Evolutionary conservation across 2,329 filamentous ascomycete genomes (phyloP).

Genomic region (Microdochium paspali): DNA sequence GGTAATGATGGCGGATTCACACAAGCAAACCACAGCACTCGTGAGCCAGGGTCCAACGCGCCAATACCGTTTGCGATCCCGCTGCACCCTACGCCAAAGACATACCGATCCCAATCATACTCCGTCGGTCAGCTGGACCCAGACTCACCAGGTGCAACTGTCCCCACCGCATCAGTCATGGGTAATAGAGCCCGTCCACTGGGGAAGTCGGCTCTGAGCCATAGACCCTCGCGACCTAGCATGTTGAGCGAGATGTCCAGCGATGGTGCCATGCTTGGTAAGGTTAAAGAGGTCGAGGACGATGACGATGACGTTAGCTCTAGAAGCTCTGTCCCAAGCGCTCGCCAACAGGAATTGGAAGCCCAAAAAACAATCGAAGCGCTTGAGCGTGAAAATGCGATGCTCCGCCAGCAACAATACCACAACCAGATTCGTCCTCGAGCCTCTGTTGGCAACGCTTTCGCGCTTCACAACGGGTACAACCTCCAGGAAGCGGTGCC

Average conservation of each 20-base stretch:
- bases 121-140: constrained; percentile 85
- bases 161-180: constrained; percentile 38
- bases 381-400: constrained; percentile 52
- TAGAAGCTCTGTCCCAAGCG: constrained; percentile 45
- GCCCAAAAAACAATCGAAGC: constrained; percentile 52
- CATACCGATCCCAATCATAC: constrained; percentile 91
- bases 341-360: constrained; percentile 43
- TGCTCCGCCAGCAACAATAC: constrained; percentile 47
- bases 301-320: constrained; percentile 48
- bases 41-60: constrained; percentile 26
- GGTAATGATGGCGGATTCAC: constrained; percentile 31
- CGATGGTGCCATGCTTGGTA: constrained; percentile 52
- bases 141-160: constrained; percentile 36
- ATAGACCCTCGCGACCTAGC: constrained; percentile 71
- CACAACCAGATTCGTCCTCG: constrained; percentile 45
- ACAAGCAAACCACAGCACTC: not conserved
- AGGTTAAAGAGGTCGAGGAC: constrained; percentile 62
- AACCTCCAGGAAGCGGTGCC: constrained; percentile 49
- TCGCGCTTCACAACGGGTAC: constrained; percentile 46
- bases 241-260: constrained; percentile 66
- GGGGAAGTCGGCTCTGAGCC: constrained; percentile 63
- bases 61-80: constrained; percentile 84
- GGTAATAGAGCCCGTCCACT: constrained; percentile 39
- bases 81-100: constrained; percentile 82
- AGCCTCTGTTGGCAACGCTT: constrained; percentile 45